Percentiles rank a stretch among this genome's conserved stretches.
These are phyloP conservation scores for Leccinum subgranulosum DNA, from an alignment of 768 basidiomycete genomes.

Conservation along the genomic window DNA sequence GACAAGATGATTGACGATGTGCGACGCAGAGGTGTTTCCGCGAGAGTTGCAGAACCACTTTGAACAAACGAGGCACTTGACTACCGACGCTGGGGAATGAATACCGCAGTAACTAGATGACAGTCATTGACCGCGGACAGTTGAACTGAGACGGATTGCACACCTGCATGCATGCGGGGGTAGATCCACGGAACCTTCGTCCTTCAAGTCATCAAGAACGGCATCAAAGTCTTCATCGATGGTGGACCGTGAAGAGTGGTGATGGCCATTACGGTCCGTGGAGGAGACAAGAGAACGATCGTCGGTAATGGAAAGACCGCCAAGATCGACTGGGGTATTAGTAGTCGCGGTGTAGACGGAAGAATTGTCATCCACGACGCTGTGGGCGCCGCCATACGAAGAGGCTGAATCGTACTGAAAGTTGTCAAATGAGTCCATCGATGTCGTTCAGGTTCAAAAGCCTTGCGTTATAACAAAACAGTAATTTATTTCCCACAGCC, in stretches of 20 bases:
- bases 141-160: conserved; percentile 20
- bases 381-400: conserved; percentile 66
- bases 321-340: conserved; percentile 58
- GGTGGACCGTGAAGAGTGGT: conserved; percentile 31
- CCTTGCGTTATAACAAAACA: conserved; percentile 9
- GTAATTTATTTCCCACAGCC: conserved; percentile 26
- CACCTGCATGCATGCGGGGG: conserved; percentile 97
- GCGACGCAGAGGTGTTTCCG: conserved; percentile 96
- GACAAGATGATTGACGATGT: conserved; percentile 98
- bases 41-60: conserved; percentile 99
- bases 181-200: conserved; percentile 72
- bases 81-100: conserved; percentile 94
- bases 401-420: conserved; percentile 84
- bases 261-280: conserved; percentile 38
- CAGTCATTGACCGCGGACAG: conserved; percentile 9
- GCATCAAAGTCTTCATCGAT: conserved; percentile 88
- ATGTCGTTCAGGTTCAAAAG: conserved; percentile 22
- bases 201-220: conserved; percentile 86
- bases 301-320: conserved; percentile 65
- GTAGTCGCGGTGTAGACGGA: conserved; percentile 79
- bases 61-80: conserved; percentile 87
- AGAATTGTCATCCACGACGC: conserved; percentile 75
- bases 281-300: conserved; percentile 46
- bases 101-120: conserved; percentile 89
- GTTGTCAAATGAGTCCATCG: conserved; percentile 82